Conservation (phyloP, 148 eudicot genomes). For the Simmondsia chinensis region DNA sequence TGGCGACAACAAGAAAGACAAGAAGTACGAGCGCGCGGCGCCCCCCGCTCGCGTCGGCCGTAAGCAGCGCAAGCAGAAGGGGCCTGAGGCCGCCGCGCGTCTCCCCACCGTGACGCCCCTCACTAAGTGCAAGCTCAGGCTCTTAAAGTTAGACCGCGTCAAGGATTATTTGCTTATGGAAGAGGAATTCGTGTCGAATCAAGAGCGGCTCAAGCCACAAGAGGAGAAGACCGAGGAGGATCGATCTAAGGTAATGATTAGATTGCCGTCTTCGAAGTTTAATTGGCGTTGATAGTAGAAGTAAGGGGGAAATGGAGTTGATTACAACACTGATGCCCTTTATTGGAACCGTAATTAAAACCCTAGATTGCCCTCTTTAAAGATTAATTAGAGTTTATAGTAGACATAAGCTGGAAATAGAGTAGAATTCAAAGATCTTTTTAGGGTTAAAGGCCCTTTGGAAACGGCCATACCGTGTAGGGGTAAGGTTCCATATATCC, state of each 20-base stretch:
- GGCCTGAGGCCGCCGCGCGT: slow-evolving; percentile 72
- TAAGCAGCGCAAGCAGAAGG: slow-evolving; percentile 81
- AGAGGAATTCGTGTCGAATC: slow-evolving; percentile 92
- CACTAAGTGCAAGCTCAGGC: slow-evolving; percentile 74
- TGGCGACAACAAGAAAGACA: slow-evolving; percentile 66
- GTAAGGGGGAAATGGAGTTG: no score
- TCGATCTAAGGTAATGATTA: slow-evolving; percentile 67
- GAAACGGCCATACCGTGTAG: no score
- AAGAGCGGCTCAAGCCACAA: slow-evolving; percentile 81
- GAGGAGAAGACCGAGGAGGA: slow-evolving; percentile 98
- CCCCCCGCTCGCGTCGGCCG: slow-evolving; percentile 89
- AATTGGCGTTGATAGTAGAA: no score
- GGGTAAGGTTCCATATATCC: no score
- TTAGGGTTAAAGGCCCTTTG: no score
- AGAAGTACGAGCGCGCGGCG: slow-evolving; percentile 82
- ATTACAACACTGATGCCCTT: no score
- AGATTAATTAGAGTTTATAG: no score
- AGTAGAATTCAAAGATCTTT: no score
- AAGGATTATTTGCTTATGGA: slow-evolving; percentile 90
- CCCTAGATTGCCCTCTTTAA: no score
- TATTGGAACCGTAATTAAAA: no score
- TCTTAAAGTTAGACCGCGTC: slow-evolving; percentile 70
- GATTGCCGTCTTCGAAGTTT: no score
- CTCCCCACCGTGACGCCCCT: slow-evolving; percentile 71
- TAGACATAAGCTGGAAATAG: no score